Evolutionary conservation across 257 asterid genomes (phyloP), one percentile per base, ranked within the genome.

Genomic region (Paulownia fortunei): DNA sequence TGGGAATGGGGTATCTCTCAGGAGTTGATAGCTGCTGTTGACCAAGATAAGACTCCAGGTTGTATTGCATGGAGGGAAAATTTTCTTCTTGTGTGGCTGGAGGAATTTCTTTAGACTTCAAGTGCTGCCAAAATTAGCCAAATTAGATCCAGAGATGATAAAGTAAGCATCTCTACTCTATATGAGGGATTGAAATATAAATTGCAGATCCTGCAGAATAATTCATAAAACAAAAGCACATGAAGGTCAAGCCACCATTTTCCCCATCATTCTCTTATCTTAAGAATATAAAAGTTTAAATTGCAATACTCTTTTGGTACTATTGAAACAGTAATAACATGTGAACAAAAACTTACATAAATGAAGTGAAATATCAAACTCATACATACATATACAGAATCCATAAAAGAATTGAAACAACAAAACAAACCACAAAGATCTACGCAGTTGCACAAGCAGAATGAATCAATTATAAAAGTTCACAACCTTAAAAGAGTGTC

Each of bases 1-100:
- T 76, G 55, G 97, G 96, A 71, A 88, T 51, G 60, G 96, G 97
- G 74, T 92, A 87, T 74, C 84, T 79, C 69, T 81, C 93, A 36
- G 93, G 89, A 46, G 97, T 91, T 49, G 89, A 59, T 61, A 85
- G 73, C 26, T 83, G 89, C 66, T 80, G 90, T 67, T 82, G 84
- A 77, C 87, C 85, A 63, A 88, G 82, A 84, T 86, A 90, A 8
- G 97, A 87, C 85, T 84, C 96, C 81, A 90, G 74, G 79, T 83
- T 87, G 69, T 72, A 69, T 74, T 79, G 89, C 81, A 30, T 24
- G 2, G 86, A 72, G 11, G 86, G 84, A 42, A 32, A 12, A 72
- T 72, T 80, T 72, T 77, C 87, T 58, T 82, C 91, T 10, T 69
- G 86, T 71, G 83, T 76, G 21, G 78, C 81, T 42, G 80, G 79